Percentiles rank a stretch among this genome's conserved stretches.
Evolutionary conservation across 2,329 filamentous ascomycete species (phyloP).

Genomic region (Rutstroemia sp.): DNA sequence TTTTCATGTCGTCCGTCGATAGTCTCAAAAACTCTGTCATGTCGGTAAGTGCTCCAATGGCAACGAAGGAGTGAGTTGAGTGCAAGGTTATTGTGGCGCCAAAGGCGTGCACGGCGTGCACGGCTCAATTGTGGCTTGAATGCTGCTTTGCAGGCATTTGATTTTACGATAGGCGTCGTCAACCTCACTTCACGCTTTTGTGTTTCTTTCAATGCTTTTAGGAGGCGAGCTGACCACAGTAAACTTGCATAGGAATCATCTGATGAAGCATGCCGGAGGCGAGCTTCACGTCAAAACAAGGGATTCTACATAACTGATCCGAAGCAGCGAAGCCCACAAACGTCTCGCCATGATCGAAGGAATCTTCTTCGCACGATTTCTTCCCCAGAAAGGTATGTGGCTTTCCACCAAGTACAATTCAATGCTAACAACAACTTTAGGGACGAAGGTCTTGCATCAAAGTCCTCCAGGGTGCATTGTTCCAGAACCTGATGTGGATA

Average conservation of each 20-base stretch:
- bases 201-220: neutral
- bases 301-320: neutral
- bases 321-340: neutral
- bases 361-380: constrained; percentile 64
- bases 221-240: neutral
- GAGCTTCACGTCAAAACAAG: neutral
- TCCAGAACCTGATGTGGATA: constrained; percentile 37
- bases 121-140: too few species aligned
- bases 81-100: too few species aligned
- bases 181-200: neutral
- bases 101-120: too few species aligned
- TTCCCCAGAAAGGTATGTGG: constrained; percentile 51
- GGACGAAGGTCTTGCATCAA: constrained; percentile 56
- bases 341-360: constrained; percentile 52
- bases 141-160: too few species aligned
- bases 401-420: neutral
- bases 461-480: constrained; percentile 57
- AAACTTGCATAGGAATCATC: neutral
- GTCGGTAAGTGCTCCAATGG: neutral
- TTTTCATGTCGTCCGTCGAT: too few species aligned
- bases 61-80: neutral
- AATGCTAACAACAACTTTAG: constrained; percentile 29
- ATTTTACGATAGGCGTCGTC: neutral
- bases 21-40: neutral
- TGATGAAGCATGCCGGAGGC: neutral